phyloP scores from a whole-genome alignment of 352 stramenopile species.

The Globisporangium orthogonon region DNA sequence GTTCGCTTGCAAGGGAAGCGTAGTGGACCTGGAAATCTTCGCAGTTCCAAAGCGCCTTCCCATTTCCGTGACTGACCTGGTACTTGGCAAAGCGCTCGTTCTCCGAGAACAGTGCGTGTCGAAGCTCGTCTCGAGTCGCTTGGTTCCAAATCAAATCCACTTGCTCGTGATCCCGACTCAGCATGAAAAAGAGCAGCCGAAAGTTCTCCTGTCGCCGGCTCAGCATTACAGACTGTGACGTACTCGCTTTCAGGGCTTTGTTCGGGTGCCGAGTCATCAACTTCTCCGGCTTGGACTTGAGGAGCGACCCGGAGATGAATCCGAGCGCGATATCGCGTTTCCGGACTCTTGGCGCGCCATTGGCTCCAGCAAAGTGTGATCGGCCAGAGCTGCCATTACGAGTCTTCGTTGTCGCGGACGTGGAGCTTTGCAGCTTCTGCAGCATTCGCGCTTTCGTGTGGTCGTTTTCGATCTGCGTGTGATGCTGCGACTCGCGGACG shows the following conservation, averaged over 20 bases:
- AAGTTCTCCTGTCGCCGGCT: constrained; percentile 85
- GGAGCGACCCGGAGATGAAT: constrained; percentile 36
- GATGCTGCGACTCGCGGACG: constrained; percentile 35
- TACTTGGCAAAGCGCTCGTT: constrained; percentile 82
- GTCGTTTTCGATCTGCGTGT: constrained; percentile 50
- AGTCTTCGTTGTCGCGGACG: constrained; percentile 9
- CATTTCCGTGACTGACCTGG: constrained; percentile 47
- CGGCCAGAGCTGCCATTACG: not conserved
- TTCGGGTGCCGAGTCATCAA: constrained; percentile 18
- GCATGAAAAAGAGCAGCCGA: constrained; percentile 91
- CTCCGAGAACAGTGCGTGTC: constrained; percentile 70
- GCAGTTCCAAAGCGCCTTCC: constrained; percentile 93
- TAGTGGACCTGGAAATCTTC: constrained; percentile 94
- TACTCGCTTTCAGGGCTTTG: constrained; percentile 11
- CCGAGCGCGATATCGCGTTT: constrained; percentile 68
- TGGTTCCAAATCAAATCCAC: constrained; percentile 94
- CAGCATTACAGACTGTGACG: constrained; percentile 9
- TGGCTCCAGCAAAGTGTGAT: not conserved
- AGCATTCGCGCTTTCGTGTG: constrained; percentile 58
- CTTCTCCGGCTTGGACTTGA: constrained; percentile 27
- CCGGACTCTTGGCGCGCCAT: constrained; percentile 28
- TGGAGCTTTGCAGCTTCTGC: constrained; percentile 54
- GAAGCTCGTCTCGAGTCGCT: constrained; percentile 86
- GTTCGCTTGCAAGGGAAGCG: constrained; percentile 78
- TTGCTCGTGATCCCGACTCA: constrained; percentile 87